These are phyloP conservation scores for Trematosphaeria pertusa DNA, from an alignment of 2,329 filamentous ascomycete species.

Conservation along the genomic window DNA sequence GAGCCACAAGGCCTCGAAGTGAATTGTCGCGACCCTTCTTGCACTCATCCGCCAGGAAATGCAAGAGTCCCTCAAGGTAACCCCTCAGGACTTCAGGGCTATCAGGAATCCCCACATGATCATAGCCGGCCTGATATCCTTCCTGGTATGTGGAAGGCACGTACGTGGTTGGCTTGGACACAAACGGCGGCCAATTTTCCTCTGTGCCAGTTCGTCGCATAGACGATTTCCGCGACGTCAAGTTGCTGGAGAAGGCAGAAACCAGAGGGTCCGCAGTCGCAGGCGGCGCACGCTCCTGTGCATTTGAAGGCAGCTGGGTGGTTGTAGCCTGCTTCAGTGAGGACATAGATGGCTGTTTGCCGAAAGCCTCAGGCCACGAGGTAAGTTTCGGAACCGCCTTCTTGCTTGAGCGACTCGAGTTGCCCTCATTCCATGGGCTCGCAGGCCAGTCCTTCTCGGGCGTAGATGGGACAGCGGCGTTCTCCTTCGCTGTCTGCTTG, in stretches of 20 bases:
- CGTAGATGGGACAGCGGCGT: slow-evolving; percentile 32
- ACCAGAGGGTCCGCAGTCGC: slow-evolving; percentile 8
- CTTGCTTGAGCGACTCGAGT: slow-evolving; percentile 27
- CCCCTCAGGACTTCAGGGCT: slow-evolving; percentile 42
- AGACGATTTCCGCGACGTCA: slow-evolving; percentile 17
- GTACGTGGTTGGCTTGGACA: slow-evolving; percentile 26
- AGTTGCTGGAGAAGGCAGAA: slow-evolving; percentile 21
- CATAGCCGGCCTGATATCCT: slow-evolving; percentile 47
- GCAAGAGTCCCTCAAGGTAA: slow-evolving; percentile 40
- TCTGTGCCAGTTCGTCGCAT: slow-evolving; percentile 27
- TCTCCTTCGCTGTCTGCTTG: slow-evolving; percentile 22
- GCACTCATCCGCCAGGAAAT: slow-evolving; percentile 36
- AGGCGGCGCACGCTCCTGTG: slow-evolving; percentile 15
- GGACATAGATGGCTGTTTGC: slow-evolving; percentile 28
- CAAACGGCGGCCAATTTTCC: slow-evolving; percentile 29
- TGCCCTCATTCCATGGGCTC: slow-evolving; percentile 44
- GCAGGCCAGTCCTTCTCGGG: slow-evolving; percentile 47
- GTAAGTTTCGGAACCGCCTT: slow-evolving; percentile 33
- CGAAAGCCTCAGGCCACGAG: slow-evolving; percentile 41
- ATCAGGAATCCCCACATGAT: slow-evolving; percentile 42
- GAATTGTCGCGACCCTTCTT: slow-evolving; percentile 31
- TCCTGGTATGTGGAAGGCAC: slow-evolving; percentile 46
- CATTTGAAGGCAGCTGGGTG: slow-evolving; percentile 7
- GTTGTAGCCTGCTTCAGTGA: slow-evolving; percentile 22
- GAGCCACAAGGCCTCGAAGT: slow-evolving; percentile 33